phyloP scores from a whole-genome alignment of 139 green algal species.

The Monoraphidium neglectum region DNA sequence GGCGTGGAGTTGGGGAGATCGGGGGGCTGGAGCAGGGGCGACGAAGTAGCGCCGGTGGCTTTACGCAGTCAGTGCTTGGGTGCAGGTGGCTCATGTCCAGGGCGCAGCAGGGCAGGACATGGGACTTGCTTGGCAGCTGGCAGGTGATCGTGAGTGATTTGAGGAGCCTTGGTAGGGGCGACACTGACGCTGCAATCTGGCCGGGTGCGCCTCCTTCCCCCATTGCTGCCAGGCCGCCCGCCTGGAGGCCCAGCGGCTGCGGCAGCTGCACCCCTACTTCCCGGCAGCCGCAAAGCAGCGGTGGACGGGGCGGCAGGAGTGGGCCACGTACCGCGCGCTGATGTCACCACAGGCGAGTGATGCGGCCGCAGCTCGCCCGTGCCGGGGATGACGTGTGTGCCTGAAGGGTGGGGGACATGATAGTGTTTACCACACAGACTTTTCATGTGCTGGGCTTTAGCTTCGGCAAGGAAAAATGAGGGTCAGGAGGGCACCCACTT shows the following conservation, averaged over 20 bases:
- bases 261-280: slow-evolving; percentile 47
- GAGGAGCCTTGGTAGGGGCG: too few relatives aligned
- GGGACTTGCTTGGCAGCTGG: neutral
- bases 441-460: neutral
- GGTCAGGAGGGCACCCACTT: neutral
- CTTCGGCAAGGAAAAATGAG: neutral
- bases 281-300: slow-evolving; percentile 10
- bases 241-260: slow-evolving; percentile 34
- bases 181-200: neutral
- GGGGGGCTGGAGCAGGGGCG: too few relatives aligned
- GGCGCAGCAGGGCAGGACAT: neutral
- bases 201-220: neutral
- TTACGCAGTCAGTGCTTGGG: too few relatives aligned
- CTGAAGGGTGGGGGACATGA: neutral
- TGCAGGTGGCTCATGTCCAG: too few relatives aligned
- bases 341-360: slow-evolving; percentile 21
- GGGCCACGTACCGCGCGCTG: slow-evolving; percentile 12
- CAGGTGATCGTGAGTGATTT: neutral
- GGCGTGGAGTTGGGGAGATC: too few relatives aligned
- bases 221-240: slow-evolving; percentile 21
- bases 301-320: slow-evolving; percentile 8
- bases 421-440: neutral
- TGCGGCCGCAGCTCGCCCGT: neutral
- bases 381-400: neutral
- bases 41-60: too few relatives aligned